Evolutionary conservation across 306 rosid species (phyloP).

Genomic region (Gynostemma pentaphyllum): DNA sequence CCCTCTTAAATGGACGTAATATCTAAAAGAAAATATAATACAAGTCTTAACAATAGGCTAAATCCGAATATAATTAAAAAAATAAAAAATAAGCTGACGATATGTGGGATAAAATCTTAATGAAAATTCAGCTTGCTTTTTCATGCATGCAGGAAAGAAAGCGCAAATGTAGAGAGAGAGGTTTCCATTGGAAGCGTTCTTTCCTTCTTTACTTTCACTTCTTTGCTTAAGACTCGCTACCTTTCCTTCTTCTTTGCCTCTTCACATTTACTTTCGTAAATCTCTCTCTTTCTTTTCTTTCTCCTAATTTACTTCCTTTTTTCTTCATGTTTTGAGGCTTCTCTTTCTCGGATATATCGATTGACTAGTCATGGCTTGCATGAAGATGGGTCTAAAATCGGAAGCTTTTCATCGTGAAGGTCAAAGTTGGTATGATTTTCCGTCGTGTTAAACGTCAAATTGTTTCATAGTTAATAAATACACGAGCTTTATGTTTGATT

Average conservation of each 20-base stretch:
- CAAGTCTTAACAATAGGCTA: too few relatives aligned
- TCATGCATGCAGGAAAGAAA: too few relatives aligned
- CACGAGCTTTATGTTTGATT: too few relatives aligned
- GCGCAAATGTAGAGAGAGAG: not conserved
- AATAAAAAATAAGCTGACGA: too few relatives aligned
- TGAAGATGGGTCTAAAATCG: conserved; percentile 68
- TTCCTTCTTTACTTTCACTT: conserved; percentile 24
- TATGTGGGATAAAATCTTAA: too few relatives aligned
- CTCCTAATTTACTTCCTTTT: not conserved
- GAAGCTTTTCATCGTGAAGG: conserved; percentile 62
- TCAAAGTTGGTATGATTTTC: conserved; percentile 41
- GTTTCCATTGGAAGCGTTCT: conserved; percentile 21
- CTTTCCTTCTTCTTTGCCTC: not conserved
- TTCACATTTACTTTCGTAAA: not conserved
- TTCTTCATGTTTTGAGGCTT: conserved; percentile 7
- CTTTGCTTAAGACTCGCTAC: conserved; percentile 49
- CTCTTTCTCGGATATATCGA: not conserved
- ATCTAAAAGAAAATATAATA: too few relatives aligned
- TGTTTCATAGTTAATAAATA: too few relatives aligned
- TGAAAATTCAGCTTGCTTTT: too few relatives aligned
- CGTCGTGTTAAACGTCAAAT: too few relatives aligned
- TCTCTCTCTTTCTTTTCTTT: conserved; percentile 10
- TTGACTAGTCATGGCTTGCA: conserved; percentile 34
- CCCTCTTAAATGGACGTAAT: too few relatives aligned
- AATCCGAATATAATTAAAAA: too few relatives aligned